Evolutionary conservation across 2,329 filamentous ascomycete species (phyloP), one percentile per base, ranked within the genome.

Genomic region (Diaporthe caulivora): DNA sequence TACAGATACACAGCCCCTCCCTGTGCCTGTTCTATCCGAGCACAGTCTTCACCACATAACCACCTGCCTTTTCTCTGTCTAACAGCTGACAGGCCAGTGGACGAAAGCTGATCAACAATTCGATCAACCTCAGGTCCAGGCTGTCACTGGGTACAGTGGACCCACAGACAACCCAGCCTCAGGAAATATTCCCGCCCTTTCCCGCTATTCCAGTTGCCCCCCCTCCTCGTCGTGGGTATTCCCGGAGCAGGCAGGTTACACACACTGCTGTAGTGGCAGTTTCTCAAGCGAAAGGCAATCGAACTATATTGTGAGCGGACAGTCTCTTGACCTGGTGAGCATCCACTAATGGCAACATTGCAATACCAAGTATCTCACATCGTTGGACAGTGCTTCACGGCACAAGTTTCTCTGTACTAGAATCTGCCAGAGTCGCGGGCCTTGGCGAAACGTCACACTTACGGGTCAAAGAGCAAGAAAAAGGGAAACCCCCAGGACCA

Each of bases 151-250:
- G 58, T 65, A 75, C 58, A 68, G 54, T 57, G 64, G 71, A 67
- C 71, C 73, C 73, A 72, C 73, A 62, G 58, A 54, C 49, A 68
- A 49, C 40, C 58, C 60, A 64, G 67, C 44, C 69, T 55, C 65
- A 71, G 51, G 60, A 58, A 24, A 67, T 37, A 51, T 24, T 40
- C n/a, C 55, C 60, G 37, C 65, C 65, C 34, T 51, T 58, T 53
- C 73, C 71, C 73, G 69, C 71, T 75, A 68, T 70, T 64, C 34
- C 53, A 55, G 55, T 53, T 67, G 53, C 60, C 62, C 54, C 58
- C 68, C 53, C 37, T 71, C 53, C 34, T 73, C 58, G 60, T 42
- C 51, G 53, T 60, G 42, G 55, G 57, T 53, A 53, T 47, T 49
- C 34, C 55, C 68, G 44, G 44, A 71, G 18, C 69, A 71, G 29